Evolutionary conservation across 2,329 filamentous ascomycete genomes (phyloP).

Genomic region (Alternaria solani): DNA sequence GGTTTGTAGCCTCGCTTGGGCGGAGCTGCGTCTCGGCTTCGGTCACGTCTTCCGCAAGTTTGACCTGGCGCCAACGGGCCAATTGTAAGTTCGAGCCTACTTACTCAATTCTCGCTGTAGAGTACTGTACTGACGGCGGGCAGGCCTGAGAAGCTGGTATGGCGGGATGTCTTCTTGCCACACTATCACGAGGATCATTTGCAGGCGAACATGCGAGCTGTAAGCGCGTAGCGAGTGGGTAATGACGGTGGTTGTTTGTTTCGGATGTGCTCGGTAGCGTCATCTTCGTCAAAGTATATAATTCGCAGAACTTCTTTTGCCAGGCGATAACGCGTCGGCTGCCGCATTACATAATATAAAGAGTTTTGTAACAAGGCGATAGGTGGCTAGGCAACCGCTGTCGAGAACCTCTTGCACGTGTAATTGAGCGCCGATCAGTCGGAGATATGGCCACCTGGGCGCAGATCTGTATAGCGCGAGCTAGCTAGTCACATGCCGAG

Average conservation of each 20-base stretch:
- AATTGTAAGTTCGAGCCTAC: conserved; percentile 24
- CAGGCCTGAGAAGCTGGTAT: conserved; percentile 30
- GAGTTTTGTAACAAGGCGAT: too few species aligned
- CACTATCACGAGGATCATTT: conserved; percentile 32
- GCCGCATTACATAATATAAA: background rate
- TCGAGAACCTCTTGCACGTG: background rate
- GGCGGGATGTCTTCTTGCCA: conserved; percentile 35
- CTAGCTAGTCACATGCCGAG: background rate
- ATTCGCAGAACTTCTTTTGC: background rate
- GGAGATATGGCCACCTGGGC: conserved; percentile 5
- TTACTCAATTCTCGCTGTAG: background rate
- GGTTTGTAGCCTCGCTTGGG: conserved; percentile 42
- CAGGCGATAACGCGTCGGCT: too few species aligned
- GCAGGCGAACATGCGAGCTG: conserved; percentile 22
- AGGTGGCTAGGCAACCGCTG: too few species aligned
- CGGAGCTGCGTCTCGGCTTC: conserved; percentile 43
- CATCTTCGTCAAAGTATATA: background rate
- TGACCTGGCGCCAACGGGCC: conserved; percentile 32
- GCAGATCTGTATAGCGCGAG: conserved; percentile 1
- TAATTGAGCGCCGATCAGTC: conserved; percentile 7
- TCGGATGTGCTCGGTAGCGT: background rate
- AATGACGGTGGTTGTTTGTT: background rate
- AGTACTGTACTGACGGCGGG: conserved; percentile 4
- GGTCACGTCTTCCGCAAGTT: conserved; percentile 44
- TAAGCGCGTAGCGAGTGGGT: background rate